phyloP scores from a whole-genome alignment of 805 yeast genomes.

The Saturnispora ahearnii region DNA sequence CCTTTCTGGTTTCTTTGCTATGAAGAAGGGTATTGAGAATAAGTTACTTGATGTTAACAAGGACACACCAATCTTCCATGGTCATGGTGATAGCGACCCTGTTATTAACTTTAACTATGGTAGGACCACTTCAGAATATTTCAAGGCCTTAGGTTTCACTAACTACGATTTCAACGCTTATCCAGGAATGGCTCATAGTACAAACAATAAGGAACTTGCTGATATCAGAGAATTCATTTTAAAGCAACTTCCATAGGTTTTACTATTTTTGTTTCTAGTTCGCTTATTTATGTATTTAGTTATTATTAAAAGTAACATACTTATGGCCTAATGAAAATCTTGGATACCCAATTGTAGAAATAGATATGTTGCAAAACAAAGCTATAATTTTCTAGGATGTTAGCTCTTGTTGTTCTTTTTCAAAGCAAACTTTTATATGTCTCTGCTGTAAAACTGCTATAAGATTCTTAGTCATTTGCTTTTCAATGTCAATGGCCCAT shows the following conservation, averaged over 20 bases:
- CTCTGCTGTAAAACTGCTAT: not conserved
- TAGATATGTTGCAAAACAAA: too few relatives aligned
- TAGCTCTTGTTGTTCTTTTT: not conserved
- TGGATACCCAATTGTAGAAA: too few relatives aligned
- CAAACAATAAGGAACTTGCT: conserved; percentile 55
- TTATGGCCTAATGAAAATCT: too few relatives aligned
- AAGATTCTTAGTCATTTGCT: not conserved
- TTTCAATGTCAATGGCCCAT: conserved; percentile 44
- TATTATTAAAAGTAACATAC: too few relatives aligned
- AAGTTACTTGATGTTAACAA: conserved; percentile 34
- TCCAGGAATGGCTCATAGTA: conserved; percentile 57
- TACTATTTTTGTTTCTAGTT: not conserved
- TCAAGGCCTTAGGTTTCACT: conserved; percentile 36
- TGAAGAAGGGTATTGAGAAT: conserved; percentile 21
- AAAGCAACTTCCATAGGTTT: not conserved
- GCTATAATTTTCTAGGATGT: too few relatives aligned
- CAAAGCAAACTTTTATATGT: not conserved
- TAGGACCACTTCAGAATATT: conserved; percentile 34
- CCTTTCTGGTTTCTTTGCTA: conserved; percentile 66
- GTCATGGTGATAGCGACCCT: conserved; percentile 79
- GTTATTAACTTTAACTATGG: conserved; percentile 41
- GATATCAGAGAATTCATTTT: conserved; percentile 42
- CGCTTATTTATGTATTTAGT: not conserved
- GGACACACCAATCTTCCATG: conserved; percentile 73
- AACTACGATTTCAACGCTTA: conserved; percentile 46